Base-by-base conservation (phyloP, 768 basidiomycete genomes). In the Naganishia vaughanmartiniae region DNA sequence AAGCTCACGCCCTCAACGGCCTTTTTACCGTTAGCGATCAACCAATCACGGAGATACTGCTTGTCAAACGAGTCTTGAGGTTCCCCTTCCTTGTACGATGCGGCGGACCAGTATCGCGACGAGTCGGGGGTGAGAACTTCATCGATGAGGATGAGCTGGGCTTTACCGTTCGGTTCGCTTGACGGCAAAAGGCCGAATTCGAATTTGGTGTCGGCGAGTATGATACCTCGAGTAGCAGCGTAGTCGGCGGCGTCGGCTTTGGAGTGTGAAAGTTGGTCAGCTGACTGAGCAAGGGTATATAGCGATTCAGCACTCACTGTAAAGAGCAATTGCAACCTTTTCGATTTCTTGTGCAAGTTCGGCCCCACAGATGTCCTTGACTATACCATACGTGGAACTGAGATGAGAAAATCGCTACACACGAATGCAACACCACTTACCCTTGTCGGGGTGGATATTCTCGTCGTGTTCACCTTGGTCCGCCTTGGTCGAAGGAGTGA, bases 41-140 rank as follows among this genome's bases (percentile, higher is more conserved):
- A 83, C 89, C 92, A 92, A 78, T 98, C 94, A 24, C 96, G 84
- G 68, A 98, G 83, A 76, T 90, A 97, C 82, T 99, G 96, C 83
- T 98, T 99, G 81, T 98, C 96, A 77, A 96, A 98, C 77, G 92
- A 92, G 24, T 89, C 87, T 81, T 96, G 95, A 0, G 88, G 77
- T 42, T 85, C 84, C 4, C 94, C 96, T 4, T 87, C 84, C 34
- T 82, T 81, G 82, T 96, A 97, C 2, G 83, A 85, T 5, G 83
- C 85, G 7, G 88, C 83, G 0, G 93, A 91, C 96, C 96, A 98
- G 83, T 97, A 99, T 36, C 95, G 87, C 21, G 93, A 96, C 15
- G 93, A 97, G 81, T 99, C 96, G 24, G 95, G 94, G 0, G 96
- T 98, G 66, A 99, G 86, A n/a, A 91, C 87, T 79, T 99, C 96